These are phyloP conservation scores for Corchorus capsularis DNA, from an alignment of 345 rosid genomes.

Conservation along the genomic window DNA sequence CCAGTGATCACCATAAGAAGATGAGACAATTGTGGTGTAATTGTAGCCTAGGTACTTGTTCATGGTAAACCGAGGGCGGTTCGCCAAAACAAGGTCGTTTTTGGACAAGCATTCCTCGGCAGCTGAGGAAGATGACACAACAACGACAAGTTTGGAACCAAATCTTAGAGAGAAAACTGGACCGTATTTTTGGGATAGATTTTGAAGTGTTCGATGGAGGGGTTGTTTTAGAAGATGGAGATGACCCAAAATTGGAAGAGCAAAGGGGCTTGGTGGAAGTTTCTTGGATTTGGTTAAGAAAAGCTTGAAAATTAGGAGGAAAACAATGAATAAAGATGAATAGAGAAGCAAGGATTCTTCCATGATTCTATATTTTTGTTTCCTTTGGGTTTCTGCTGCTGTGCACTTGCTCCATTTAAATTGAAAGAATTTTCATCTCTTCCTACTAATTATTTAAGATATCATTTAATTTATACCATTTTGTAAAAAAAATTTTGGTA, in stretches of 20 bases:
- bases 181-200: constrained; percentile 41
- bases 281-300: not conserved
- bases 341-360: not conserved
- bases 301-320: not conserved
- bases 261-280: constrained; percentile 7
- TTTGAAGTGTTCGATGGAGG: not conserved
- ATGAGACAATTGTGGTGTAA: constrained; percentile 27
- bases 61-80: constrained; percentile 32
- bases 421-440: not conserved
- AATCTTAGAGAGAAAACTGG: constrained; percentile 42
- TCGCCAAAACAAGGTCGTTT: constrained; percentile 45
- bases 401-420: not conserved
- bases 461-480: too few species aligned
- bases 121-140: constrained; percentile 35
- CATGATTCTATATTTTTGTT: not conserved
- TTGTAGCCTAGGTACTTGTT: constrained; percentile 48
- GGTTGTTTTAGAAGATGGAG: constrained; percentile 6
- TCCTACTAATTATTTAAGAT: too few species aligned
- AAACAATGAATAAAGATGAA: not conserved
- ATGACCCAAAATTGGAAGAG: constrained; percentile 15
- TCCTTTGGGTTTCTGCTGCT: not conserved
- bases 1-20: constrained; percentile 64
- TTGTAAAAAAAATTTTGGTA: too few species aligned
- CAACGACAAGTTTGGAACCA: constrained; percentile 32
- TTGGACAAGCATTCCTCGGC: constrained; percentile 58